A percentile compares a stretch with the other conserved stretches of the same genome.
Evolutionary conservation across 2,329 filamentous ascomycete genomes (phyloP).

Genomic region (Fonsecaea erecta): DNA sequence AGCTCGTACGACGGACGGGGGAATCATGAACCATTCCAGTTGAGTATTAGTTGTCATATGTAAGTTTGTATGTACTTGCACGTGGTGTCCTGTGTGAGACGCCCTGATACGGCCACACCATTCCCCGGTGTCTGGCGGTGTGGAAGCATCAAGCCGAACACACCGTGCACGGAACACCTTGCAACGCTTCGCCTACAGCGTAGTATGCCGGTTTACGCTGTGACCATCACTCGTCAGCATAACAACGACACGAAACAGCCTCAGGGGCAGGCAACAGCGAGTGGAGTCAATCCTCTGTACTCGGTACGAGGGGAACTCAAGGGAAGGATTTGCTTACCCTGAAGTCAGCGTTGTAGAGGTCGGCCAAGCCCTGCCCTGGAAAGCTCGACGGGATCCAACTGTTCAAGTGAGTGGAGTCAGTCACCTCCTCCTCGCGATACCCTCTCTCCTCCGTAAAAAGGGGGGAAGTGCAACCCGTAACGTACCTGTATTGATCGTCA

Average conservation of each 20-base stretch:
- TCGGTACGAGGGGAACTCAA: background rate
- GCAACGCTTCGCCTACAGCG: conserved; percentile 41
- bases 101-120: background rate
- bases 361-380: conserved; percentile 48
- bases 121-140: background rate
- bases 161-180: conserved; percentile 36
- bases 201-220: conserved; percentile 54
- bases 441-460: background rate
- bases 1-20: background rate
- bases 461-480: background rate
- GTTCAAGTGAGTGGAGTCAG: conserved; percentile 3
- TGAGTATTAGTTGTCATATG: background rate
- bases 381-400: conserved; percentile 53
- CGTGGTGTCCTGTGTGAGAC: background rate
- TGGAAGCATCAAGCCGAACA: conserved; percentile 27
- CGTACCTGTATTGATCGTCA: conserved; percentile 47
- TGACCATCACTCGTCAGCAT: background rate
- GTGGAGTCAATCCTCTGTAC: background rate
- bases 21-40: background rate
- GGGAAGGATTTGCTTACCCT: conserved; percentile 20
- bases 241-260: background rate
- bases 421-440: background rate
- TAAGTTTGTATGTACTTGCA: background rate
- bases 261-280: background rate
- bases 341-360: conserved; percentile 54